These are phyloP conservation scores for Periconia sp. DNA, from an alignment of 2,329 filamentous ascomycete genomes.

Conservation along the genomic window DNA sequence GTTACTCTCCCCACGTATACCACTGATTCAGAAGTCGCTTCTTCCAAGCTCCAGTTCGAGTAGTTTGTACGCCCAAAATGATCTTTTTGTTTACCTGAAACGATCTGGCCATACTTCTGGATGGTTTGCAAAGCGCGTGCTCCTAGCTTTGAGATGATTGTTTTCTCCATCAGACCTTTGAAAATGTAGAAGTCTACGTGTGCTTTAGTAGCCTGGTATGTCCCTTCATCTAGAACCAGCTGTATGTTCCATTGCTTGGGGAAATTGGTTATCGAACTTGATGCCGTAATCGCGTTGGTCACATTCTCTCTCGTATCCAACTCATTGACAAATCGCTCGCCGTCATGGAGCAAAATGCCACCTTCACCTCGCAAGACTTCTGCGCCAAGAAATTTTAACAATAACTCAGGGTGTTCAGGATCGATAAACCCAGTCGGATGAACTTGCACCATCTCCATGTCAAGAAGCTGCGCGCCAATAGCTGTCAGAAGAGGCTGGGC, in stretches of 20 bases:
- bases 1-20: constrained; percentile 63
- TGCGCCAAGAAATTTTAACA: constrained; percentile 64
- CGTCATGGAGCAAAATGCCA: constrained; percentile 57
- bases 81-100: constrained; percentile 45
- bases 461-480: constrained; percentile 45
- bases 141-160: constrained; percentile 54
- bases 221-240: constrained; percentile 62
- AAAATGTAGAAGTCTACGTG: constrained; percentile 66
- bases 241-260: constrained; percentile 60
- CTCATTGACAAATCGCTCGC: constrained; percentile 64
- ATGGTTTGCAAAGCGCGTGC: constrained; percentile 45
- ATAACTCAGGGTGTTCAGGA: constrained; percentile 46
- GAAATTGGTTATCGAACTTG: constrained; percentile 21
- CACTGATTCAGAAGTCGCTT: constrained; percentile 53
- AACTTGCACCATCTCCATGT: constrained; percentile 60
- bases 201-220: constrained; percentile 53
- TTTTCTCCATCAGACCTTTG: constrained; percentile 63
- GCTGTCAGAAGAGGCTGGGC: constrained; percentile 50
- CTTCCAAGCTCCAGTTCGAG: constrained; percentile 57
- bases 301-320: constrained; percentile 61
- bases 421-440: constrained; percentile 68
- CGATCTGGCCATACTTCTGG: constrained; percentile 53
- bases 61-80: constrained; percentile 54
- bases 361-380: constrained; percentile 66
- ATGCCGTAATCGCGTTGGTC: constrained; percentile 54